Base-by-base conservation (phyloP, 176 grass and related monocot genomes). In the Oryza meyeriana region DNA sequence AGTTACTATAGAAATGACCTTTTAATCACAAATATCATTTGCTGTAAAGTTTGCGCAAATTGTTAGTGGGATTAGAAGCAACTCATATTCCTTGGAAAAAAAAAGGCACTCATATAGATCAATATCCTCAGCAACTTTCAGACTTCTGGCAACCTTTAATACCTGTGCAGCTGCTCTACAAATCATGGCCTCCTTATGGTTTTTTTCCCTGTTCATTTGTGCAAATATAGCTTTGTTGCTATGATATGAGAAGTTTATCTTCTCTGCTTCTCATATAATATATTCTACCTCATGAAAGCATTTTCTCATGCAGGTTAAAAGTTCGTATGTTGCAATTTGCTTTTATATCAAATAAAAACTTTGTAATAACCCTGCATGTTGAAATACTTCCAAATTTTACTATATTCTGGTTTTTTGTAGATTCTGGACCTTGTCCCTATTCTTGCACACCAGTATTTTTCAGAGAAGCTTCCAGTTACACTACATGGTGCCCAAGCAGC, bases 381-480 rank as follows among this genome's bases (percentile, higher is more conserved):
- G 58, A n/a, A 64, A 65, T 18, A 4, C 38, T 24, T 72, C 12
- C 10, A 42, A 64, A 38, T 71, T 74, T 20, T 4, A 42, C 32
- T 61, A 0, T 50, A 25, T 17, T 84, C 22, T 33, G 13, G 25
- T 75, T 52, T n/a, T 48, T 72, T 89, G 71, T 85, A 98, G 96
- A 98, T 98, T 90, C 80, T 98, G 59, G 96, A 98, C 59, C 93
- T 98, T 89, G 70, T 98, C 35, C 96, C 90, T 55, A 90, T 88
- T 31, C 72, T 98, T 64, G 92, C 96, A 74, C 96, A 95, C 26
- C 81, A 82, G 78, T 98, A 93, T 93, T 98, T 98, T 76, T 88
- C 94, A 26, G 90, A 91, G 79, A 98, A 91, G 71, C 85, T 98
- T 85, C 96, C 90, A 38, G 96, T 93, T 11, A 88, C 88, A 61